These are phyloP conservation scores for Thuidium tamariscinum DNA, from an alignment of 225 moss, liverwort and hornwort genomes.

Conservation along the genomic window DNA sequence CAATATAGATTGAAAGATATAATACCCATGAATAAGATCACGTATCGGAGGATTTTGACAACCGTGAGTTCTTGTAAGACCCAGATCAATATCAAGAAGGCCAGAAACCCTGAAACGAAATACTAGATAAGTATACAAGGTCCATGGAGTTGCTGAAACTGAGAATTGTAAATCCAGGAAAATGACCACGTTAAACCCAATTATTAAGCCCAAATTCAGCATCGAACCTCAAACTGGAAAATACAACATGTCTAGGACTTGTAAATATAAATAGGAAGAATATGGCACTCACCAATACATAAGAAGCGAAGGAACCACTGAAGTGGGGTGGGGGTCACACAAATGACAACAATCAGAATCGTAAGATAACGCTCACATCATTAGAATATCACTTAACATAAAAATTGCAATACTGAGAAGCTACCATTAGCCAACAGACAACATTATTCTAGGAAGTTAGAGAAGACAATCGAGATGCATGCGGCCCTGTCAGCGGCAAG, in stretches of 20 bases:
- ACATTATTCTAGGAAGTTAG: background rate
- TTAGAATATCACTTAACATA: background rate
- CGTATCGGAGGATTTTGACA: slow-evolving; percentile 68
- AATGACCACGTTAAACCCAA: background rate
- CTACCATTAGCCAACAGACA: background rate
- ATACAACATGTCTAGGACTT: background rate
- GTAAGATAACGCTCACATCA: background rate
- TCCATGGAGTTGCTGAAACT: background rate
- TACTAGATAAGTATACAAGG: background rate
- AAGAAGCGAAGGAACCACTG: slow-evolving; percentile 93
- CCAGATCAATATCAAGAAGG: slow-evolving; percentile 62
- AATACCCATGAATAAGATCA: slow-evolving; percentile 85
- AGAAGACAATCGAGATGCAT: background rate
- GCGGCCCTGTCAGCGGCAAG: background rate
- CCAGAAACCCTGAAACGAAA: slow-evolving; percentile 53
- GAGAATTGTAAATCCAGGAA: background rate
- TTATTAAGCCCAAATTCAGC: background rate
- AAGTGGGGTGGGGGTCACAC: background rate
- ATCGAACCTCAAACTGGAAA: background rate
- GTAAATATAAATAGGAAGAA: background rate
- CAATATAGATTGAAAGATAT: background rate
- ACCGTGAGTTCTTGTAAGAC: slow-evolving; percentile 61
- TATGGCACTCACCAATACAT: slow-evolving; percentile 58
- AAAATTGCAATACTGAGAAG: background rate
- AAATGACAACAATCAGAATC: slow-evolving; percentile 1